Evolutionary conservation across 305 asterid genomes (phyloP).

Genomic region (Rubia tinctorum): DNA sequence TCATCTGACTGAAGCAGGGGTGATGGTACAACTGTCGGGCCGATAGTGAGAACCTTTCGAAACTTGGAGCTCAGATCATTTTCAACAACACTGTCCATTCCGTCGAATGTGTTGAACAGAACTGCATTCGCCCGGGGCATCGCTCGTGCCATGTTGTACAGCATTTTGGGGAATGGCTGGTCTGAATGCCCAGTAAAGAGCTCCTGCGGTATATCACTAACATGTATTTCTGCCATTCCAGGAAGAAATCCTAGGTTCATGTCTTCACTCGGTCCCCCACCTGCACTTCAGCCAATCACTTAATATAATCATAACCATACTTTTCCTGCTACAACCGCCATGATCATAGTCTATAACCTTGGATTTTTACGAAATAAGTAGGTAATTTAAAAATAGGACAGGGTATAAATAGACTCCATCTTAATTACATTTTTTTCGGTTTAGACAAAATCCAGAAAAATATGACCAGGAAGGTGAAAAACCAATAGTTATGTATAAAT

Average conservation of each 20-base stretch:
- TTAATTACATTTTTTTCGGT: no score
- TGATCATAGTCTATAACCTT: no score
- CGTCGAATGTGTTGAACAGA: constrained; percentile 28
- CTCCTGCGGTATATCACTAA: constrained; percentile 23
- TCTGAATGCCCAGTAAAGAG: constrained; percentile 17
- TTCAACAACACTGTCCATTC: constrained; percentile 23
- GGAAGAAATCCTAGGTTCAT: constrained; percentile 22
- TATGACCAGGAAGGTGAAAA: no score
- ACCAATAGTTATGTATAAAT: no score
- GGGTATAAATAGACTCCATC: no score
- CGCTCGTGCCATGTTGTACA: constrained; percentile 26
- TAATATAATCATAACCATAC: background rate
- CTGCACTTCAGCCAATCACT: background rate
- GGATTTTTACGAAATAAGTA: no score
- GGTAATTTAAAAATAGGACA: no score
- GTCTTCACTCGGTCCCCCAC: background rate
- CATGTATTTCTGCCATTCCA: constrained; percentile 27
- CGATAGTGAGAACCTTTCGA: constrained; percentile 25
- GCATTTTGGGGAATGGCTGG: constrained; percentile 19
- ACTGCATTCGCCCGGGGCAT: constrained; percentile 23
- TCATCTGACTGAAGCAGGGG: background rate
- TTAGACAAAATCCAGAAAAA: no score
- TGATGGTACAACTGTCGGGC: constrained; percentile 21
- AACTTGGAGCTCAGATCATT: constrained; percentile 24
- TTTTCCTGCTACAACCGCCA: no score